These are phyloP conservation scores for Geopyxis carbonaria DNA, from an alignment of 495 filamentous ascomycete genomes.

Conservation along the genomic window DNA sequence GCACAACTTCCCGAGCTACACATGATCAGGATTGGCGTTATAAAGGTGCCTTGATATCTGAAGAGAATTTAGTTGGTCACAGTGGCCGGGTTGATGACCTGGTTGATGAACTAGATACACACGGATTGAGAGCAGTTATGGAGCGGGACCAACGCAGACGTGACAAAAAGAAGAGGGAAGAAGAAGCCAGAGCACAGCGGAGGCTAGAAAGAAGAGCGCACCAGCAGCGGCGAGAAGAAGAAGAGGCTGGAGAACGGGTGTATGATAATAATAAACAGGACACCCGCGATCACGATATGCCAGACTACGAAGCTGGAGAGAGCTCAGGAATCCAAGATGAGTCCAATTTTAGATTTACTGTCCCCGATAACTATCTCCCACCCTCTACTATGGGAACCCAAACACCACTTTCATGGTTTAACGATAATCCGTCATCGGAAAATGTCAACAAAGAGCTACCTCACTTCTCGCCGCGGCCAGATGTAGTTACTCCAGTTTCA, in stretches of 20 bases:
- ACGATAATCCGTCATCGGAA: constrained; percentile 18
- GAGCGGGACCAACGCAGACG: constrained; percentile 22
- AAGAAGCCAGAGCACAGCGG: constrained; percentile 15
- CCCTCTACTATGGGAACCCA: constrained; percentile 10
- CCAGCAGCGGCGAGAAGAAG: constrained; percentile 12
- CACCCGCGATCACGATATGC: constrained; percentile 1
- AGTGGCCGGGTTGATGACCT: constrained; percentile 17
- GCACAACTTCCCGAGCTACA: constrained; percentile 15
- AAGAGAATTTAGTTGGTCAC: constrained; percentile 6
- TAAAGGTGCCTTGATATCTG: constrained; percentile 6
- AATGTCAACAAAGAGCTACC: constrained; percentile 11
- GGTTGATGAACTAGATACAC: constrained; percentile 20
- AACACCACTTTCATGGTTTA: constrained; percentile 23
- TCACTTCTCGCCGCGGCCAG: constrained; percentile 9
- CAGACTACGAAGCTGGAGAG: constrained; percentile 10
- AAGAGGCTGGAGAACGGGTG: constrained; percentile 7
- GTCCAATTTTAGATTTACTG: background rate
- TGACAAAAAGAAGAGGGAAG: constrained; percentile 19
- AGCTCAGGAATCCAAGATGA: too few species aligned
- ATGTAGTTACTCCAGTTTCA: constrained; percentile 21
- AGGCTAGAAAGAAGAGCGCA: constrained; percentile 14
- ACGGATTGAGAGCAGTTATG: constrained; percentile 23
- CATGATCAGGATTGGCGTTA: constrained; percentile 14
- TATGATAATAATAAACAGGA: too few species aligned
- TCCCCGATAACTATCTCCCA: background rate